phyloP scores from a whole-genome alignment of 305 asterid species.

The Solanum aculeatissimum region DNA sequence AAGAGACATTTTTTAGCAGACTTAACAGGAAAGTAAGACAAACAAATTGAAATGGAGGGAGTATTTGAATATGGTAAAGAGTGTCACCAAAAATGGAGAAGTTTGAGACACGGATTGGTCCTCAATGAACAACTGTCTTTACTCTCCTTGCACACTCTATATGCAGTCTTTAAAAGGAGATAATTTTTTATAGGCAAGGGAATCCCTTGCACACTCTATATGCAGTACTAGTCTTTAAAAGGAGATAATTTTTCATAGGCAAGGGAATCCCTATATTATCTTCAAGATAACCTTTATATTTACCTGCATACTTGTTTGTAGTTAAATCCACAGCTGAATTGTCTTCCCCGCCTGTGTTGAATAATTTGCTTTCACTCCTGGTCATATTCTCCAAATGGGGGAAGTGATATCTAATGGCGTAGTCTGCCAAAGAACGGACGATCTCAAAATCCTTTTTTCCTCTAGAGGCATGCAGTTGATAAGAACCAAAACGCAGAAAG shows the following conservation, averaged over 20 bases:
- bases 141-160: background rate
- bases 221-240: background rate
- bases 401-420: slow-evolving; percentile 69
- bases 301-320: slow-evolving; percentile 92
- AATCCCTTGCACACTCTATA: too few species aligned
- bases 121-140: background rate
- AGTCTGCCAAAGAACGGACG: slow-evolving; percentile 75
- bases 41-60: background rate
- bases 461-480: slow-evolving; percentile 79
- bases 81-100: background rate
- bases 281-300: background rate
- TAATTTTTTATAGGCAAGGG: too few species aligned
- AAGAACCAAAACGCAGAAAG: slow-evolving; percentile 90
- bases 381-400: slow-evolving; percentile 68
- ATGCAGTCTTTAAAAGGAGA: background rate
- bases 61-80: background rate
- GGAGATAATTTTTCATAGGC: background rate
- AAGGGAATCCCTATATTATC: background rate
- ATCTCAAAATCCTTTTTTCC: slow-evolving; percentile 62
- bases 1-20: too few species aligned
- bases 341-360: slow-evolving; percentile 67
- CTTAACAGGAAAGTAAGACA: too few species aligned
- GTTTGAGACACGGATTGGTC: background rate
- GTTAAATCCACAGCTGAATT: slow-evolving; percentile 75
- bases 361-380: slow-evolving; percentile 55